Conservation (phyloP, 2,329 filamentous ascomycete species). For the Penicillium sp. region DNA sequence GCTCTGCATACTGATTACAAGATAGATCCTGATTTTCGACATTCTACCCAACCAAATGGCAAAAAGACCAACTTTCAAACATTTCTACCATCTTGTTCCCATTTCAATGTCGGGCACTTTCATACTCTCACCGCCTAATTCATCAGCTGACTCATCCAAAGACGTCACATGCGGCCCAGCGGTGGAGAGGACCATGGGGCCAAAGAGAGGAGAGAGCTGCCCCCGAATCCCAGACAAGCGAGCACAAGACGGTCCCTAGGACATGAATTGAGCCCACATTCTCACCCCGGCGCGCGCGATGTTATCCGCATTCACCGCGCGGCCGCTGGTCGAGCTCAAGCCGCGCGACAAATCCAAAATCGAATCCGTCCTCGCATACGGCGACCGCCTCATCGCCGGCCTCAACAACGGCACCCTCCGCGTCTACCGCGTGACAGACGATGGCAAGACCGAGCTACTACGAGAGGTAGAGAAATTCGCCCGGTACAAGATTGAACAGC, state of each 20-base stretch:
- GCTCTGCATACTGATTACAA: too few relatives aligned
- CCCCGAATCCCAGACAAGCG: constrained; percentile 15
- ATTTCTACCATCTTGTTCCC: too few relatives aligned
- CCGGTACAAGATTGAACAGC: constrained; percentile 84
- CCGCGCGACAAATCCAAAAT: constrained; percentile 95
- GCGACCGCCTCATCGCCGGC: constrained; percentile 89
- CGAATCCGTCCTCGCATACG: constrained; percentile 91
- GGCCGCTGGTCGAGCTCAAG: constrained; percentile 95
- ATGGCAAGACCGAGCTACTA: constrained; percentile 76
- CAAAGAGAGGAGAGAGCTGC: constrained; percentile 13
- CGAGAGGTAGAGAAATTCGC: constrained; percentile 96
- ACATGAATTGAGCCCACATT: constrained; percentile 26
- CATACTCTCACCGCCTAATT: constrained; percentile 1
- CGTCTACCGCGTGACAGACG: constrained; percentile 78
- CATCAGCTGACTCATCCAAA: constrained; percentile 19
- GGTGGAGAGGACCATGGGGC: constrained; percentile 11
- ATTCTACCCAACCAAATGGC: too few relatives aligned
- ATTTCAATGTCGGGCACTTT: too few relatives aligned
- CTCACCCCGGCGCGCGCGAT: constrained; percentile 57
- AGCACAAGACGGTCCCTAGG: constrained; percentile 16
- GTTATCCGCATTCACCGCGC: constrained; percentile 97
- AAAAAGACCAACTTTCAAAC: neutral
- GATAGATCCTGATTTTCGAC: too few relatives aligned
- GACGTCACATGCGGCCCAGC: constrained; percentile 24
- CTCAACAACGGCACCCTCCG: constrained; percentile 87